Conservation (phyloP, 768 basidiomycete species). For the Coprinellus micaceus region DNA sequence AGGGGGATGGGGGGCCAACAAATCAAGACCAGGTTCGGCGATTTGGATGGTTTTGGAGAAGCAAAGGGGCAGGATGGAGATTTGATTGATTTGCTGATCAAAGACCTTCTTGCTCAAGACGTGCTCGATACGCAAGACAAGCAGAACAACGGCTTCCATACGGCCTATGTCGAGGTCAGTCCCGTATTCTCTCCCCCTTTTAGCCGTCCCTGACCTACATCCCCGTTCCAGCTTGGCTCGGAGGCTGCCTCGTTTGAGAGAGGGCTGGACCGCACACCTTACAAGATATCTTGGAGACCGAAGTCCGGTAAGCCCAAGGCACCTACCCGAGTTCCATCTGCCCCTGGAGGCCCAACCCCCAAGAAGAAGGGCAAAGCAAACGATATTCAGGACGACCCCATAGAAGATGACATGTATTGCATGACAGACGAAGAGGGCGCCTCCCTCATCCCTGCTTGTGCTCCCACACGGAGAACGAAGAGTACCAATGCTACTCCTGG, state of each 20-base stretch:
- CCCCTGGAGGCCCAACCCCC: neutral
- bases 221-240: neutral
- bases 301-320: neutral
- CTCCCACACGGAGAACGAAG: neutral
- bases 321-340: neutral
- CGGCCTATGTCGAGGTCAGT: neutral
- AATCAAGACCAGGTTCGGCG: neutral
- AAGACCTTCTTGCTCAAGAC: neutral
- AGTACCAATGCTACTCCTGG: too few species aligned
- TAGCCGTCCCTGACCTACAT: neutral
- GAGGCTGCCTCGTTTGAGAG: neutral
- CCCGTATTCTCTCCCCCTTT: neutral
- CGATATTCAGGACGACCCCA: conserved; percentile 5
- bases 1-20: neutral
- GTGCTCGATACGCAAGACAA: neutral
- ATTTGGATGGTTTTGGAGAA: conserved; percentile 1
- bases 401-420: conserved; percentile 8
- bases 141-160: neutral
- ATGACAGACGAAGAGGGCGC: neutral
- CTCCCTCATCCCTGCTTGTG: neutral
- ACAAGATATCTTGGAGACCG: neutral
- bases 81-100: conserved; percentile 2
- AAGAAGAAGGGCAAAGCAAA: conserved; percentile 1
- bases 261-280: neutral
- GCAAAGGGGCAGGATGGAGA: neutral